Percentiles rank a stretch among this genome's conserved stretches.
phyloP scores from a whole-genome alignment of 805 yeast genomes.

The Candida morakotiae region DNA sequence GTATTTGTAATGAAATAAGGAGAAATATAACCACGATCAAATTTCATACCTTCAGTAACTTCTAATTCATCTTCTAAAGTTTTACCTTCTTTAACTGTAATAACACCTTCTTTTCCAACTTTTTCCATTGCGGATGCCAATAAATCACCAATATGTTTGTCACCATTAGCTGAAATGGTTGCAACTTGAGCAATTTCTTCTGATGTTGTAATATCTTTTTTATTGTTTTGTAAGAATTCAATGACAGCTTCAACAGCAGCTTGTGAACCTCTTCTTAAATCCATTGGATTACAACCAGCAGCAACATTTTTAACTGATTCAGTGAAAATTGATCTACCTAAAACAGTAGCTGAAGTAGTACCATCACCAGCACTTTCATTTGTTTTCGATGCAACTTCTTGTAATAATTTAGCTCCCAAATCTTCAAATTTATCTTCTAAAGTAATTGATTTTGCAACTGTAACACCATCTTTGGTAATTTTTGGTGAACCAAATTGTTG shows the following conservation, averaged over 20 bases:
- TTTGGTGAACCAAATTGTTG: slow-evolving; percentile 96
- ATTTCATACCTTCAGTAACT: slow-evolving; percentile 96
- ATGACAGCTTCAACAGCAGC: slow-evolving; percentile 95
- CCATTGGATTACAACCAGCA: slow-evolving; percentile 99
- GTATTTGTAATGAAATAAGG: slow-evolving; percentile 96
- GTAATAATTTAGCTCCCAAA: slow-evolving; percentile 91
- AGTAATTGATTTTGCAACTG: slow-evolving; percentile 84
- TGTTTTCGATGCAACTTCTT: slow-evolving; percentile 96
- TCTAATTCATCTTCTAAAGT: slow-evolving; percentile 94
- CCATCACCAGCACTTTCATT: slow-evolving; percentile 99
- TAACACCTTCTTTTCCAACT: slow-evolving; percentile 98
- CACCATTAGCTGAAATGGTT: slow-evolving; percentile 96
- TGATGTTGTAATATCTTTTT: slow-evolving; percentile 88
- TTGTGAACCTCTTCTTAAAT: slow-evolving; percentile 94
- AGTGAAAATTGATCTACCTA: slow-evolving; percentile 92
- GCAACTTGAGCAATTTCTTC: slow-evolving; percentile 98
- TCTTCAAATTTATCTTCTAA: slow-evolving; percentile 90
- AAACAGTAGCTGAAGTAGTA: slow-evolving; percentile 94
- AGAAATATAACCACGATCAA: slow-evolving; percentile 94
- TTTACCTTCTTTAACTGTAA: slow-evolving; percentile 96
- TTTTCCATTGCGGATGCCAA: slow-evolving; percentile 96
- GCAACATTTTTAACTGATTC: slow-evolving; percentile 96
- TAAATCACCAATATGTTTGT: slow-evolving; percentile 82
- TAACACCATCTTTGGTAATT: slow-evolving; percentile 98
- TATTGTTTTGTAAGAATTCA: slow-evolving; percentile 74